Conservation (phyloP, 2,329 filamentous ascomycete species). For the Mycocentrospora acerina region DNA sequence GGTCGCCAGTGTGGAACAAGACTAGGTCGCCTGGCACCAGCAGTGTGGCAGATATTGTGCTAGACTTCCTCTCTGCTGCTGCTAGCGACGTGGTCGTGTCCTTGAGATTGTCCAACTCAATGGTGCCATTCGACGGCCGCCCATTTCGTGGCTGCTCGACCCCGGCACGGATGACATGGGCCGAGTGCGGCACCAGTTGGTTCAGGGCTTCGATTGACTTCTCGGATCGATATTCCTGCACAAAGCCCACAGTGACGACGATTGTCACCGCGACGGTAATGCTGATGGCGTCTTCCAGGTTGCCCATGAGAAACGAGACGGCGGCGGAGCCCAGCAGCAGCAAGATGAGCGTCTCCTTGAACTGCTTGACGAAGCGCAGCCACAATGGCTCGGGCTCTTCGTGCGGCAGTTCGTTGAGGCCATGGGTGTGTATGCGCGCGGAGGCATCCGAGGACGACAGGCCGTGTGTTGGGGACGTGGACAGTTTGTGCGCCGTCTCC, state of each 20-base stretch:
- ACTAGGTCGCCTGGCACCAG: constrained; percentile 92
- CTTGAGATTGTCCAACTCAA: constrained; percentile 54
- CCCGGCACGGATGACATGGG: constrained; percentile 76
- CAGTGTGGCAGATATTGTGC: constrained; percentile 81
- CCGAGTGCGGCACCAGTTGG: constrained; percentile 90
- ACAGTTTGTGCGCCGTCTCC: constrained; percentile 74
- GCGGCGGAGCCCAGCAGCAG: constrained; percentile 86
- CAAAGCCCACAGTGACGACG: constrained; percentile 91
- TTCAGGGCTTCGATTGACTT: constrained; percentile 95
- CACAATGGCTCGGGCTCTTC: constrained; percentile 92
- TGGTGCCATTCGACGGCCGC: constrained; percentile 21
- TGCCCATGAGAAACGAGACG: constrained; percentile 87
- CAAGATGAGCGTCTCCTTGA: constrained; percentile 91
- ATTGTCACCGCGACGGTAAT: constrained; percentile 96
- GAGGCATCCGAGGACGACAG: constrained; percentile 80
- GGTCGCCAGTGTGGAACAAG: constrained; percentile 91
- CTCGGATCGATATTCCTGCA: constrained; percentile 96
- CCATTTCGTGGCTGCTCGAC: constrained; percentile 23
- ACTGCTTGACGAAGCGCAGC: constrained; percentile 93
- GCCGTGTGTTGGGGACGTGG: constrained; percentile 81
- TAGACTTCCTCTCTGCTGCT: constrained; percentile 70
- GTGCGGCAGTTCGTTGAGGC: constrained; percentile 91
- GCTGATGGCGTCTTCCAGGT: constrained; percentile 91
- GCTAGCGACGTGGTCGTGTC: constrained; percentile 63
- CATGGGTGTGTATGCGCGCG: constrained; percentile 75